Conservation (phyloP, 2,329 filamentous ascomycete genomes). For the Calonectria multiphialidica region DNA sequence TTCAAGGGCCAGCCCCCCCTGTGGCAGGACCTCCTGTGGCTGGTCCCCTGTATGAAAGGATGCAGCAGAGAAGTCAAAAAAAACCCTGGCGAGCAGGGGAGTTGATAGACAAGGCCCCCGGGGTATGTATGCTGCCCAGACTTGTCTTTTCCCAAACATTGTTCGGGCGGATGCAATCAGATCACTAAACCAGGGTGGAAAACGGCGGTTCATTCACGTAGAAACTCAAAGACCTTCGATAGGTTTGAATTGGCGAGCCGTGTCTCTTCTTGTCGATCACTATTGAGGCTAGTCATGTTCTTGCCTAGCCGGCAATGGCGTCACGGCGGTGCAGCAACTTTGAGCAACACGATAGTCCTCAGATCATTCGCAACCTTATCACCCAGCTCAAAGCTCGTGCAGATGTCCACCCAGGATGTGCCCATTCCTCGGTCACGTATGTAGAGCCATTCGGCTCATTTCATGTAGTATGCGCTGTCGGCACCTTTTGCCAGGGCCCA, state of each 20-base stretch:
- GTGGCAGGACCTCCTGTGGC: not conserved
- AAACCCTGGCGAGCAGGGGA: not conserved
- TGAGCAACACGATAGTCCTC: not conserved
- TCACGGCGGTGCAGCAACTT: not conserved
- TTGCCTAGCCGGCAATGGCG: constrained; percentile 1
- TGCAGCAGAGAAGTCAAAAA: not conserved
- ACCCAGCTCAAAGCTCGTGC: not conserved
- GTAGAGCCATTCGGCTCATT: not conserved
- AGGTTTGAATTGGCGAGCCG: not conserved
- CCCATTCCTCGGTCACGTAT: not conserved
- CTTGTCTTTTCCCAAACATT: constrained; percentile 18
- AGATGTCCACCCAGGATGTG: not conserved
- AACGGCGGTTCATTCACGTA: not conserved
- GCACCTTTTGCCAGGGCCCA: not conserved
- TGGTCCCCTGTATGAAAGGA: not conserved
- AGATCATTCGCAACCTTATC: constrained; percentile 19
- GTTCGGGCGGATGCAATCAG: constrained; percentile 17
- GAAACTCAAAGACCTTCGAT: not conserved
- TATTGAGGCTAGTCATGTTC: constrained; percentile 1
- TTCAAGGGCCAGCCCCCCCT: not conserved
- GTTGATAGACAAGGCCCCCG: constrained; percentile 4
- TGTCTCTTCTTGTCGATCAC: constrained; percentile 1
- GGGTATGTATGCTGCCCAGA: constrained; percentile 13
- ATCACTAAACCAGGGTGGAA: constrained; percentile 10
- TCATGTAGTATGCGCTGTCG: not conserved